These are phyloP conservation scores for Saccharomycopsis fermentans DNA, from an alignment of 805 yeast genomes.

Conservation along the genomic window DNA sequence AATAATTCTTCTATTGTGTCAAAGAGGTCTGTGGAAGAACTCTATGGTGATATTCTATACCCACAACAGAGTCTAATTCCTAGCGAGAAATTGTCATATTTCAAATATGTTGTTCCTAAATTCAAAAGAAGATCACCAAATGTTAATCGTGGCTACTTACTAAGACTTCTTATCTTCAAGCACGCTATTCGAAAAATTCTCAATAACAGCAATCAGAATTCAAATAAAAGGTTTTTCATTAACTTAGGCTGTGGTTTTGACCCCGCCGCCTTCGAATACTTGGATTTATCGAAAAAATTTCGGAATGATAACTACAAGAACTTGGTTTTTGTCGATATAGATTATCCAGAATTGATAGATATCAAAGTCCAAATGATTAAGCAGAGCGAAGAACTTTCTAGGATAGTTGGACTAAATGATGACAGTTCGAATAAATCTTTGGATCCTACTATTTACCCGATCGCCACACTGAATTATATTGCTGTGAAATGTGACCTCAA, in stretches of 20 bases:
- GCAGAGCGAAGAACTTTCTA: conserved; percentile 31
- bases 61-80: not conserved
- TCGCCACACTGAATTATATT: conserved; percentile 34
- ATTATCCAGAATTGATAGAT: conserved; percentile 58
- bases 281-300: conserved; percentile 27
- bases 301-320: conserved; percentile 18
- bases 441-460: not conserved
- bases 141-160: conserved; percentile 77
- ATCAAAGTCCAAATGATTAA: conserved; percentile 46
- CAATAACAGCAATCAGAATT: conserved; percentile 19
- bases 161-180: conserved; percentile 62
- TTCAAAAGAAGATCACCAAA: conserved; percentile 66
- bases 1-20: conserved; percentile 78
- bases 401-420: conserved; percentile 32
- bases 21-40: conserved; percentile 65
- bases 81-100: conserved; percentile 31
- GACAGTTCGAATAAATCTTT: not conserved
- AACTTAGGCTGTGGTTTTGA: conserved; percentile 77
- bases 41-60: conserved; percentile 32
- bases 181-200: conserved; percentile 41
- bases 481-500: conserved; percentile 63
- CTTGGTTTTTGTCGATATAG: conserved; percentile 56
- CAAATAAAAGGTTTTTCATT: conserved; percentile 34
- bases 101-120: conserved; percentile 56
- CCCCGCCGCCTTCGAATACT: conserved; percentile 46